Conservation (phyloP, 139 green algal species). For the Haematococcus sp. region DNA sequence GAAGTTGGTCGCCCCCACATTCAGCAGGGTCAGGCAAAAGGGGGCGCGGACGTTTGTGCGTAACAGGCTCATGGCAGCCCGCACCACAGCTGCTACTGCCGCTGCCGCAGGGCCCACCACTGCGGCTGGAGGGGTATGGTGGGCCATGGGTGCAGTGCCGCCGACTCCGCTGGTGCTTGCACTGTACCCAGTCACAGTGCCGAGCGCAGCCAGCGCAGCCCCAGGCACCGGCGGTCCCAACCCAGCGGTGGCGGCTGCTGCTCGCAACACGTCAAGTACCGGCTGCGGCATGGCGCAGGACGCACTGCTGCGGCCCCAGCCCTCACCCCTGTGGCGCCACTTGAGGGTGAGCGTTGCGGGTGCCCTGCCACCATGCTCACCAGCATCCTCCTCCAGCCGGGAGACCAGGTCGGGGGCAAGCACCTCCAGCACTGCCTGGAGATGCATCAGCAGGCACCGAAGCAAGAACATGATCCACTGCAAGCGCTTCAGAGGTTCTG, state of each 20-base stretch:
- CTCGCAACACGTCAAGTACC: slow-evolving; percentile 17
- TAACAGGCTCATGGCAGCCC: slow-evolving; percentile 28
- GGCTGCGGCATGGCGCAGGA: slow-evolving; percentile 51
- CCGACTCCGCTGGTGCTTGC: too few relatives aligned
- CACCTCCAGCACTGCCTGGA: slow-evolving; percentile 38
- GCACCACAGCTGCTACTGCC: too few relatives aligned
- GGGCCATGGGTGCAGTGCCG: too few relatives aligned
- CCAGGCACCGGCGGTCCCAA: too few relatives aligned
- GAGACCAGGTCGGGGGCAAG: slow-evolving; percentile 72
- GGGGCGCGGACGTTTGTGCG: slow-evolving; percentile 31
- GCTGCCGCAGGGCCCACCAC: too few relatives aligned
- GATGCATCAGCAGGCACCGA: too few relatives aligned
- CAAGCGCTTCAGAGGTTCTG: too few relatives aligned
- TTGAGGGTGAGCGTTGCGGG: slow-evolving; percentile 64
- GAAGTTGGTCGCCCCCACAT: slow-evolving; percentile 59
- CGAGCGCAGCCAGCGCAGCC: too few relatives aligned
- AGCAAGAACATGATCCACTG: neutral
- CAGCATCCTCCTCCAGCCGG: slow-evolving; percentile 55
- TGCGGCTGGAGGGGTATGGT: too few relatives aligned
- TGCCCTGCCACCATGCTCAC: slow-evolving; percentile 16
- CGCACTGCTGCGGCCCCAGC: slow-evolving; percentile 50
- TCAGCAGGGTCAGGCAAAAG: slow-evolving; percentile 75
- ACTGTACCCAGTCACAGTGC: too few relatives aligned
- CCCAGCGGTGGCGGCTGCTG: neutral
- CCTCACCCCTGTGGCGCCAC: slow-evolving; percentile 52